Base-by-base conservation (phyloP, 2,329 filamentous ascomycete species). In the Coniochaeta sp. region DNA sequence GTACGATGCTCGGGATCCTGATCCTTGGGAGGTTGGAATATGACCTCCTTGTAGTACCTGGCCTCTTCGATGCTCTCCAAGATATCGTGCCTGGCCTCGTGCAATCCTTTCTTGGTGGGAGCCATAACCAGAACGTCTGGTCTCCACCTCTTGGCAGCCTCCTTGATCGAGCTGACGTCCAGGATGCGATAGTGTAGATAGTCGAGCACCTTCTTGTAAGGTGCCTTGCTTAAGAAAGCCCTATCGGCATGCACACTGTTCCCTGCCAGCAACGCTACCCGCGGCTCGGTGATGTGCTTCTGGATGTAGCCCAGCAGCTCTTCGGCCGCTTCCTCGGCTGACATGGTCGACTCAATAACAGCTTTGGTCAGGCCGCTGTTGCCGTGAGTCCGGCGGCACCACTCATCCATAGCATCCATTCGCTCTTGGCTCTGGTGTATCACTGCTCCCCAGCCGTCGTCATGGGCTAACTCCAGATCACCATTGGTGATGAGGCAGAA, bases 61-160 rank as follows among this genome's bases (percentile, higher is more conserved):
- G 93, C 93, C 78, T 99, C 95, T 60, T 84, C 88, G 63, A 99
- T 97, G 74, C 93, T 98, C 78, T 99, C 95, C 62, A 97, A 74
- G 61, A 99, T 96, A 73, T 99, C 95, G 59, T 91, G 86, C 67
- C 83, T 86, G 0, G 95, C 95, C 73, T 93, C 85, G 76, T 99
- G 95, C 58, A 87, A 77, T 40, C 84, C 85, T 70, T 83, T 83
- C 79, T 98, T 98, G 63, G 70, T 74, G 14, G 93, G 93, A 30
- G 84, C 86, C 59, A 78, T 77, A 62, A 89, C 69, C 9, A 90
- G 72, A 8, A 83, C 79, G n/a, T 78, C 72, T 1, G 81, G 80
- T 50, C 86, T 87, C 93, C 95, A 99, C 54, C 93, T 82, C 64
- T 86, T 84, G 19, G 88, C 89, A 24, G 91, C 93, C 77, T 99